phyloP scores from a whole-genome alignment of 176 grass and related monocot genomes.

The Aegilops sharonensis region DNA sequence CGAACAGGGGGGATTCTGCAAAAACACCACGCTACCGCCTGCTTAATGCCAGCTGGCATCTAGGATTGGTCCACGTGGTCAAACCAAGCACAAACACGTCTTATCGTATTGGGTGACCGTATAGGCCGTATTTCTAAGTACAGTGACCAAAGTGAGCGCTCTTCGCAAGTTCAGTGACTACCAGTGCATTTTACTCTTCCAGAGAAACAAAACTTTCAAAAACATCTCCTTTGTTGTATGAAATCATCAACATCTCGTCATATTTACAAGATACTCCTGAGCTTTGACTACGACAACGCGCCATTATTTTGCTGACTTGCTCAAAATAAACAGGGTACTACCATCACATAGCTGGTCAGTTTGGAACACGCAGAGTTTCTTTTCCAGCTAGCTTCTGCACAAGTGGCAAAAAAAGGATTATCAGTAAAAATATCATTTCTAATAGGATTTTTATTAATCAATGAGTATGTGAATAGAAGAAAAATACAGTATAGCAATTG shows the following conservation, averaged over 20 bases:
- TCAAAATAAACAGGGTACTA: background rate
- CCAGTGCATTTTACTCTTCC: no score
- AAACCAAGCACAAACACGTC: no score
- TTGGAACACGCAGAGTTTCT: background rate
- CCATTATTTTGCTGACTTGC: background rate
- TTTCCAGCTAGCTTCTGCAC: background rate
- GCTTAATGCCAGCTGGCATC: no score
- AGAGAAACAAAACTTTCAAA: background rate
- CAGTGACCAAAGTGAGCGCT: no score
- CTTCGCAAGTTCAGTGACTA: no score
- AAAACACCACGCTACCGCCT: no score
- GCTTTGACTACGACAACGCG: background rate
- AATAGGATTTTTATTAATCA: background rate
- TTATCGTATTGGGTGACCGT: no score
- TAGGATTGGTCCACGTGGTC: no score
- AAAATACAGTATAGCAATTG: background rate
- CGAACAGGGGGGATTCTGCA: no score
- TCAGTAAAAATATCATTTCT: background rate
- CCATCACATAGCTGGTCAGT: background rate
- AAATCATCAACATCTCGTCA: background rate
- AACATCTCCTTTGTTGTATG: background rate
- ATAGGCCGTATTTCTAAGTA: no score
- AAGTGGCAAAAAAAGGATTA: background rate
- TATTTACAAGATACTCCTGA: conserved; percentile 34
- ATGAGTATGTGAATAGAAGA: background rate